phyloP scores from a whole-genome alignment of 1,284 basidiomycete species.

The Boletus mariae region DNA sequence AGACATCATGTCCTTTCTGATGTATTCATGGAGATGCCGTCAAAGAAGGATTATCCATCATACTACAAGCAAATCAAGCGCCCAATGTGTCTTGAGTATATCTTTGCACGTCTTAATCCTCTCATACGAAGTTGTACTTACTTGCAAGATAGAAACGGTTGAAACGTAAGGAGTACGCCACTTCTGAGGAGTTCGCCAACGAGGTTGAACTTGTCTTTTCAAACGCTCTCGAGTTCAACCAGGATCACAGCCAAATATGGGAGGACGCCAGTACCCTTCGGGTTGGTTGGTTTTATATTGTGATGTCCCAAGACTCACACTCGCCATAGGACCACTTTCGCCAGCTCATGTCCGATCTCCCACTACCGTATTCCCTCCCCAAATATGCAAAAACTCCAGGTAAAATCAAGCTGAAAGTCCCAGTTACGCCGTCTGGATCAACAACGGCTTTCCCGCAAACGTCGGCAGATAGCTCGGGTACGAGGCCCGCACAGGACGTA shows the following conservation, averaged over 20 bases:
- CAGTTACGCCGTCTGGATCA: constrained; percentile 25
- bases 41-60: constrained; percentile 72
- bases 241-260: constrained; percentile 73
- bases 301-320: constrained; percentile 12
- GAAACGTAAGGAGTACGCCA: constrained; percentile 70
- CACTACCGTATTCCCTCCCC: constrained; percentile 56
- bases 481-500: constrained; percentile 23
- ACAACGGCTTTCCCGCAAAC: constrained; percentile 7
- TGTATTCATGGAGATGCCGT: constrained; percentile 84
- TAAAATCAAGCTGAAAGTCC: constrained; percentile 69
- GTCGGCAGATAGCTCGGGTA: constrained; percentile 11
- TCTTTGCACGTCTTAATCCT: constrained; percentile 54
- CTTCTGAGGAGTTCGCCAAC: constrained; percentile 68
- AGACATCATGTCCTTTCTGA: constrained; percentile 69
- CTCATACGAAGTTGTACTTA: constrained; percentile 11
- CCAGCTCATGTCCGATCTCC: constrained; percentile 71
- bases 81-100: constrained; percentile 79
- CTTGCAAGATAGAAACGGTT: constrained; percentile 56
- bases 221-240: constrained; percentile 85
- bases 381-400: constrained; percentile 53
- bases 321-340: constrained; percentile 60
- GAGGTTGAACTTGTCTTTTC: constrained; percentile 89
- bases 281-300: constrained; percentile 39
- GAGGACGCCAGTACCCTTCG: constrained; percentile 64
- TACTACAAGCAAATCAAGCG: constrained; percentile 86